Base-by-base conservation (phyloP, 1,284 basidiomycete genomes). In the Neonothopanus nambi region DNA sequence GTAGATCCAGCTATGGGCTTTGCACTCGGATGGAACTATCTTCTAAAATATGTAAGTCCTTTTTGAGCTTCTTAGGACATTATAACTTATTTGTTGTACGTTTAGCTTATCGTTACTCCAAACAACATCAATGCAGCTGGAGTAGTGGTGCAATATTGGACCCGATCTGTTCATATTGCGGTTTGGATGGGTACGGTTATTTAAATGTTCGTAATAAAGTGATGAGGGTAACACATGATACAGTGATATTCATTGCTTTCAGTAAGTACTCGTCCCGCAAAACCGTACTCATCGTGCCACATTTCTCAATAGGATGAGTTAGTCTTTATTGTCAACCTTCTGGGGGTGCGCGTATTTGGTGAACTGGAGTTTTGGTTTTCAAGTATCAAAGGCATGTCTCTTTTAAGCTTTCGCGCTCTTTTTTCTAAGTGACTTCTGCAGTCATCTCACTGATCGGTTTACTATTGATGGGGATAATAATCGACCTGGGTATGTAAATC, bases 171-270 rank as follows among this genome's bases (percentile, higher is more conserved):
- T n/a, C 74, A 78, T 57, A 77, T 77, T 28, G 75, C 74, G 28
- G 70, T 80, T 23, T 85, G 81, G 81, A 82, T 83, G 81, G 74
- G 80, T 79, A 63, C 49, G 76, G n/a, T n/a, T n/a, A n/a, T n/a
- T n/a, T n/a, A n/a, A n/a, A n/a, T n/a, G n/a, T n/a, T n/a, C n/a
- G n/a, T n/a, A n/a, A n/a, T n/a, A n/a, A n/a, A n/a, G n/a, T n/a
- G n/a, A n/a, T n/a, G n/a, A n/a, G n/a, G n/a, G n/a, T n/a, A n/a
- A n/a, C n/a, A n/a, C n/a, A n/a, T n/a, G 18, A 30, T 24, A 6
- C 54, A 81, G 80, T 77, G 21, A 75, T 84, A 46, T 83, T 84
- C 57, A 83, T 85, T 55, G 63, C 61, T 3, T 78, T 81, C 61
- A 78, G 82, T 82, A 59, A 59, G 76, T 33, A n/a, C n/a, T n/a